A percentile compares a stretch with the other conserved stretches of the same genome.
phyloP scores from a whole-genome alignment of 352 stramenopile species.

The Pythium biforme region DNA sequence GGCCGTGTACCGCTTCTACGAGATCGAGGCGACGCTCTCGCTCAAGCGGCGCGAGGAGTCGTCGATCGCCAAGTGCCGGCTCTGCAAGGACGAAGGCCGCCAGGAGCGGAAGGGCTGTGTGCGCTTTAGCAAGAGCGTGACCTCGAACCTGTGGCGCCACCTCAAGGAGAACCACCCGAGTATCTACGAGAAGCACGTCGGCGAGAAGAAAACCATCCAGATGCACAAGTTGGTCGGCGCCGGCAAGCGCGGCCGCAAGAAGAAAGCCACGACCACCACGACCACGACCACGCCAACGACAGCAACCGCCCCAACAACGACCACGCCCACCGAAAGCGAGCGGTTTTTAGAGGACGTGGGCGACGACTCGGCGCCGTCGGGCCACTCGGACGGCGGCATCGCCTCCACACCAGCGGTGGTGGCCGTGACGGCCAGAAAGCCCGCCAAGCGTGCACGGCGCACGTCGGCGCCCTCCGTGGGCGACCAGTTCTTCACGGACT shows the following conservation, averaged over 20 bases:
- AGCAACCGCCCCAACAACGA: neutral
- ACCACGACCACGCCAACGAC: neutral
- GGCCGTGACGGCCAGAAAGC: neutral
- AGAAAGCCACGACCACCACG: conserved; percentile 27
- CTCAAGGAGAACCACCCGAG: conserved; percentile 80
- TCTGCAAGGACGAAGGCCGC: conserved; percentile 60
- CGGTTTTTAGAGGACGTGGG: conserved; percentile 29
- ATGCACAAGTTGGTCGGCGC: conserved; percentile 59
- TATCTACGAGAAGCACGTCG: conserved; percentile 65
- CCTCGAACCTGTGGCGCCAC: conserved; percentile 80
- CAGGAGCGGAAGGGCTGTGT: conserved; percentile 66
- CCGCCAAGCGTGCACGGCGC: conserved; percentile 41
- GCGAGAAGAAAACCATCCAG: conserved; percentile 76
- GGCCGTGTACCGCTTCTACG: conserved; percentile 79
- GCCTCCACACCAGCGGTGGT: conserved; percentile 5
- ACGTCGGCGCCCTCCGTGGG: neutral
- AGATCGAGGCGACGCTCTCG: conserved; percentile 58
- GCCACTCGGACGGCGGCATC: neutral
- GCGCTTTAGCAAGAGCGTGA: conserved; percentile 83
- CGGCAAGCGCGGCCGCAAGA: conserved; percentile 65
- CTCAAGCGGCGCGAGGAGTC: conserved; percentile 74
- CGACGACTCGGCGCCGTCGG: neutral
- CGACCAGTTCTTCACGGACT: conserved; percentile 47
- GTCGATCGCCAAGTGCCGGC: conserved; percentile 62
- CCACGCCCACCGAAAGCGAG: conserved; percentile 6